A percentile compares a stretch with the other conserved stretches of the same genome.
These are phyloP conservation scores for Phylloporus arenicola DNA, from an alignment of 768 basidiomycete species.

Conservation along the genomic window DNA sequence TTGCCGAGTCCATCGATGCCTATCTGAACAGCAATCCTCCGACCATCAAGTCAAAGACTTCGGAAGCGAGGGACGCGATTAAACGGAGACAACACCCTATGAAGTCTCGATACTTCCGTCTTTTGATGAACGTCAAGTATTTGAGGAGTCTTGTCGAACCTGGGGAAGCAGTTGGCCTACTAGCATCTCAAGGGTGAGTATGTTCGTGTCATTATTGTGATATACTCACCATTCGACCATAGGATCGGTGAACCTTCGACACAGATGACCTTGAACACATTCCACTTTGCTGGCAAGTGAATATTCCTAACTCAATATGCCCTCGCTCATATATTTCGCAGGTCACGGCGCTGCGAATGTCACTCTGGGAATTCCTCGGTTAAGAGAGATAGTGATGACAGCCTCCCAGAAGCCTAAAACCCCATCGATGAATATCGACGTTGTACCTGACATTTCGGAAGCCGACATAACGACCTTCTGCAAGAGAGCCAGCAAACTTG, in stretches of 20 bases:
- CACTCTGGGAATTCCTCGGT: conserved; percentile 95
- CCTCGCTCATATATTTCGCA: conserved; percentile 27
- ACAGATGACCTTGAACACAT: conserved; percentile 99
- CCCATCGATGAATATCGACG: conserved; percentile 89
- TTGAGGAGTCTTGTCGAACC: conserved; percentile 92
- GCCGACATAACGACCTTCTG: conserved; percentile 72
- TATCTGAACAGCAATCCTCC: conserved; percentile 78
- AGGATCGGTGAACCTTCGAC: conserved; percentile 99
- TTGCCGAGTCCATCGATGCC: conserved; percentile 71
- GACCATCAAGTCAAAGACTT: conserved; percentile 37
- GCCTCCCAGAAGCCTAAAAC: conserved; percentile 95
- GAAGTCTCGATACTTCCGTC: conserved; percentile 57
- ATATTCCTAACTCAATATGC: neutral
- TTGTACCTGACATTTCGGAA: conserved; percentile 47
- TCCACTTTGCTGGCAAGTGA: conserved; percentile 90
- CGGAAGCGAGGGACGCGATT: conserved; percentile 36
- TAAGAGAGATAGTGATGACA: conserved; percentile 99
- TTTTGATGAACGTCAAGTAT: conserved; percentile 89
- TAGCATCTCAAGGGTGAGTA: conserved; percentile 93
- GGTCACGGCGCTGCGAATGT: conserved; percentile 99
- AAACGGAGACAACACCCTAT: conserved; percentile 45
- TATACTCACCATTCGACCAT: conserved; percentile 1
- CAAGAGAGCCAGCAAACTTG: conserved; percentile 80
- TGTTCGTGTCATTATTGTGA: neutral
- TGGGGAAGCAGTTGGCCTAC: conserved; percentile 95